A percentile compares a stretch with the other conserved stretches of the same genome.
phyloP scores from a whole-genome alignment of 2,329 filamentous ascomycete species.

The Beauveria medogensis region DNA sequence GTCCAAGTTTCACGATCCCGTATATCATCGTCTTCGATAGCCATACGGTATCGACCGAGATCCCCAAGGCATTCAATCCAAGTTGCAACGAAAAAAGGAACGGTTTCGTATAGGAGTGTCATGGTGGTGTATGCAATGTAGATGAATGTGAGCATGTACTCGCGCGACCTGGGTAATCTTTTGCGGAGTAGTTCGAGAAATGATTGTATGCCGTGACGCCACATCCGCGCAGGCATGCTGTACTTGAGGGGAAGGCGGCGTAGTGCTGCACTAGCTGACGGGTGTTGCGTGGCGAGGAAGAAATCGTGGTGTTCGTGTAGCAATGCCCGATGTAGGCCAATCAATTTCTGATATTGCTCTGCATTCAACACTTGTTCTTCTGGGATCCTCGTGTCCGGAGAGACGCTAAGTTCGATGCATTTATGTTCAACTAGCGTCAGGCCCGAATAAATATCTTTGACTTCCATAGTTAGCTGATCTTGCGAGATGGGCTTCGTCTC shows the following conservation, averaged over 20 bases:
- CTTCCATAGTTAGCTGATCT: constrained; percentile 71
- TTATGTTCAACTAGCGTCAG: constrained; percentile 81
- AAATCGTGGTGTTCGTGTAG: constrained; percentile 81
- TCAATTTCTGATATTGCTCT: constrained; percentile 73
- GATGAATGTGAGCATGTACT: constrained; percentile 88
- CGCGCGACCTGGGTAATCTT: constrained; percentile 65
- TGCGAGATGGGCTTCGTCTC: constrained; percentile 64
- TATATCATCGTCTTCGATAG: constrained; percentile 76
- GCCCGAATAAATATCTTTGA: constrained; percentile 76
- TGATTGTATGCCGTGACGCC: constrained; percentile 83
- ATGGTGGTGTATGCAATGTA: constrained; percentile 88
- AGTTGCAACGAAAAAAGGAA: constrained; percentile 72
- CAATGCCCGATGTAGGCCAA: constrained; percentile 71
- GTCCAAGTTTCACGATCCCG: constrained; percentile 75
- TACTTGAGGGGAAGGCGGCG: constrained; percentile 69
- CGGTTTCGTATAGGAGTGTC: constrained; percentile 76
- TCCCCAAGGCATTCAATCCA: constrained; percentile 95
- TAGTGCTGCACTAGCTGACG: constrained; percentile 61
- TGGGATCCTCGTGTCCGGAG: constrained; percentile 40
- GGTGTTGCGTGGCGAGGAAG: constrained; percentile 81
- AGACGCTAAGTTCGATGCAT: constrained; percentile 73
- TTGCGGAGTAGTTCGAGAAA: constrained; percentile 73
- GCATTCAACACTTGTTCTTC: constrained; percentile 39
- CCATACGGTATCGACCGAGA: constrained; percentile 76
- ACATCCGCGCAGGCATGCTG: constrained; percentile 88